These are phyloP conservation scores for Rhododendron vialii DNA, from an alignment of 148 eudicot species.

Conservation along the genomic window DNA sequence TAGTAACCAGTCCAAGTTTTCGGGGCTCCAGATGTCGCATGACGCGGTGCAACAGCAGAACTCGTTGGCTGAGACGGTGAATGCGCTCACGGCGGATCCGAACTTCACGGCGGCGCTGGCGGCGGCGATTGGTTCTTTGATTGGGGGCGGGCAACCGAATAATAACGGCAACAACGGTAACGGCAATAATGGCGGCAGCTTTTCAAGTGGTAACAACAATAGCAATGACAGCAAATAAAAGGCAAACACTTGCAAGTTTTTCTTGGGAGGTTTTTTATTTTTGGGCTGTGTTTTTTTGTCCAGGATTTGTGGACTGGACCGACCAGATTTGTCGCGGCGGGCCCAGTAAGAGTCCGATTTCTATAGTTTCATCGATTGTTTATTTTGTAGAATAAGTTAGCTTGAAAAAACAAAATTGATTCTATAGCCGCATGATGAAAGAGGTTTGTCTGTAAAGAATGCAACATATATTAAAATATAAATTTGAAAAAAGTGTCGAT, in stretches of 20 bases:
- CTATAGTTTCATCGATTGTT: neutral
- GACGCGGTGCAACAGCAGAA: slow-evolving; percentile 13
- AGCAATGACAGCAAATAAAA: neutral
- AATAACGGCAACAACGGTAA: slow-evolving; percentile 1
- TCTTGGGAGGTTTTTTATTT: neutral
- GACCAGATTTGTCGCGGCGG: neutral
- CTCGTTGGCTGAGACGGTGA: slow-evolving; percentile 33
- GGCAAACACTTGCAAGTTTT: neutral
- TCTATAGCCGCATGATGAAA: neutral
- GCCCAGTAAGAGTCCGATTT: too few species aligned
- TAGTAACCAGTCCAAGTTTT: slow-evolving; percentile 49
- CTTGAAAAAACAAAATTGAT: neutral
- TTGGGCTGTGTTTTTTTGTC: neutral
- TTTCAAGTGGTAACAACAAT: neutral
- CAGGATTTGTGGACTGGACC: neutral
- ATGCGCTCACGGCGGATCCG: slow-evolving; percentile 49
- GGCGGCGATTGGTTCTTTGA: slow-evolving; percentile 44
- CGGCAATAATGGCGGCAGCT: neutral
- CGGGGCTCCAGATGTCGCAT: slow-evolving; percentile 49
- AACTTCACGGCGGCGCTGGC: slow-evolving; percentile 52
- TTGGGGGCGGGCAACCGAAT: slow-evolving; percentile 27
- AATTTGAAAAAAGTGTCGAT: too few species aligned
- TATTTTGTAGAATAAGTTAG: neutral
- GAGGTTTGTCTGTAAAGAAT: neutral
- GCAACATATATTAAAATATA: too few species aligned